Evolutionary conservation across 176 grass and related monocot genomes (phyloP).

Genomic region (Aegilops sharonensis): DNA sequence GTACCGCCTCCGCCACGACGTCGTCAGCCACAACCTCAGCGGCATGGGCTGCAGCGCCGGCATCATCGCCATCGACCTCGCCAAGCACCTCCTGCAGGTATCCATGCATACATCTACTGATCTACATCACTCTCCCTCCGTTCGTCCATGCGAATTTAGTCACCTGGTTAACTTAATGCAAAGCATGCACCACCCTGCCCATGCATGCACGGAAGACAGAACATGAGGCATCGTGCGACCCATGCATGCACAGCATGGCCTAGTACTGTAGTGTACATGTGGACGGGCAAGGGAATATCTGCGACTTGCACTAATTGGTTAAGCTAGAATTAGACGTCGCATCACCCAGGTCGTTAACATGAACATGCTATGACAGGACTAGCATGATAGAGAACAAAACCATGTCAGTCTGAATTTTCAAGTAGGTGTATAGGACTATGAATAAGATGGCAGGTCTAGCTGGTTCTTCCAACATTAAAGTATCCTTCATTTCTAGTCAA

Average conservation of each 20-base stretch:
- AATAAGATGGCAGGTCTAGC: background rate
- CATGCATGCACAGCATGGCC: background rate
- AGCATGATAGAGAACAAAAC: background rate
- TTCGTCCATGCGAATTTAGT: background rate
- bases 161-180: background rate
- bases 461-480: background rate
- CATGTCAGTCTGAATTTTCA: background rate
- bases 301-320: background rate
- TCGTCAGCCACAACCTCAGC: conserved; percentile 59
- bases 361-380: background rate
- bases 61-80: conserved; percentile 68
- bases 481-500: background rate
- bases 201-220: background rate
- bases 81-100: conserved; percentile 72
- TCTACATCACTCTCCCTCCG: background rate
- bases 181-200: background rate
- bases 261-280: background rate
- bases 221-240: background rate
- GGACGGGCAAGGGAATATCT: background rate
- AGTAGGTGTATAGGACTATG: background rate
- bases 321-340: background rate
- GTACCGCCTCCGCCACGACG: conserved; percentile 39
- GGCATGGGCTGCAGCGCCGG: conserved; percentile 88
- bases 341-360: conserved; percentile 10
- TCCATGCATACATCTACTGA: background rate